Percentiles rank a stretch among this genome's conserved stretches.
Evolutionary conservation across 352 stramenopile species (phyloP).

Genomic region (Pythium sp.): DNA sequence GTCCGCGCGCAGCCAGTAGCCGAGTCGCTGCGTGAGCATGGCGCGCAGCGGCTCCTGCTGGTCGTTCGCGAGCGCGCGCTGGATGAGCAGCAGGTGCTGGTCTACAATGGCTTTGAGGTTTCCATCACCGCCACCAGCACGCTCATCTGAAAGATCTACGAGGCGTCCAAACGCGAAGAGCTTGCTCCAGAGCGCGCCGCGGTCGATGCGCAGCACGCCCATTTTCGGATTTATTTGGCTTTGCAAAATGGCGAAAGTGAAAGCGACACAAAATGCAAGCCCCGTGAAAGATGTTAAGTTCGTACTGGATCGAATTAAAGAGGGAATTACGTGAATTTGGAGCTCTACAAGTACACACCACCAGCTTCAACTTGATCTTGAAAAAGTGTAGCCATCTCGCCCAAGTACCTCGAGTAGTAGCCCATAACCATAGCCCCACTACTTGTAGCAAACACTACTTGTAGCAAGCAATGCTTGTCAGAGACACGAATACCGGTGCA

Average conservation of each 20-base stretch:
- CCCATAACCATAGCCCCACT: background rate
- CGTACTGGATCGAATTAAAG: background rate
- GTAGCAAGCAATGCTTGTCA: background rate
- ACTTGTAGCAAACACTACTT: background rate
- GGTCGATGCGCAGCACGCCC: conserved; percentile 51
- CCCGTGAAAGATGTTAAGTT: background rate
- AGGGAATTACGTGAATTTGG: background rate
- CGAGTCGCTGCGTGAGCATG: conserved; percentile 61
- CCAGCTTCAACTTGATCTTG: background rate
- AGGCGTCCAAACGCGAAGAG: conserved; percentile 61
- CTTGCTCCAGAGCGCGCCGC: conserved; percentile 63
- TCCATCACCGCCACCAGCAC: conserved; percentile 1
- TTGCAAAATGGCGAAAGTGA: background rate
- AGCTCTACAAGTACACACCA: background rate
- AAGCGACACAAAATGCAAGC: background rate
- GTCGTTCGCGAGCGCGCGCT: conserved; percentile 28
- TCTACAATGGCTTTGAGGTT: conserved; percentile 12
- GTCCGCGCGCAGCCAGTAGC: conserved; percentile 63
- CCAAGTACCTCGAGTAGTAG: no score
- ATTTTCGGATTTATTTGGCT: background rate
- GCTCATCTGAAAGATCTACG: conserved; percentile 10
- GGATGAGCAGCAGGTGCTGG: conserved; percentile 29
- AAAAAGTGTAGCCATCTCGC: background rate
- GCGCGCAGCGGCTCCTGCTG: conserved; percentile 44
- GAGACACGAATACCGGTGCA: background rate